Conservation (phyloP, 306 rosid genomes). For the Corylus avellana region DNA sequence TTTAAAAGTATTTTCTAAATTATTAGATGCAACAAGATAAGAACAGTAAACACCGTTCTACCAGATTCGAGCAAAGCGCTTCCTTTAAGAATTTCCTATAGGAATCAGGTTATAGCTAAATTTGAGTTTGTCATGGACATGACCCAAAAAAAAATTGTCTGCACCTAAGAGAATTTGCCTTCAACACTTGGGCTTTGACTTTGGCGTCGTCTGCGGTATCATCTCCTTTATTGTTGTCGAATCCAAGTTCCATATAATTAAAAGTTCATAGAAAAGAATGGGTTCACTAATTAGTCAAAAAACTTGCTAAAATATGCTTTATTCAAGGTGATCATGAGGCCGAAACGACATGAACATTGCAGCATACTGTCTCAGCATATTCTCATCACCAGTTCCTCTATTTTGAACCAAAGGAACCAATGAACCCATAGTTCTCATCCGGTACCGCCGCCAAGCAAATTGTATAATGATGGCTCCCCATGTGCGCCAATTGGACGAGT, state of each 20-base stretch:
- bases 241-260: not conserved
- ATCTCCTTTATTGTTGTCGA: too few species aligned
- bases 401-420: not conserved
- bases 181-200: too few species aligned
- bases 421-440: not conserved
- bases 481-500: conserved; percentile 45
- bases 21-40: too few species aligned
- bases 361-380: conserved; percentile 22
- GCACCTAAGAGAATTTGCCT: too few species aligned
- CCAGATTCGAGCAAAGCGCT: too few species aligned
- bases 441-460: conserved; percentile 38
- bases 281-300: not conserved
- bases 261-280: not conserved
- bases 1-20: too few species aligned
- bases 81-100: too few species aligned
- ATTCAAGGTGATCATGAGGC: conserved; percentile 47
- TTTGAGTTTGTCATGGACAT: too few species aligned
- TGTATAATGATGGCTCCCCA: conserved; percentile 46
- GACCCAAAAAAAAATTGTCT: too few species aligned
- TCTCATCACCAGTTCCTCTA: conserved; percentile 7
- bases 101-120: too few species aligned
- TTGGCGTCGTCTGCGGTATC: too few species aligned
- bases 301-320: not conserved
- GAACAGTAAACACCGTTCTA: too few species aligned
- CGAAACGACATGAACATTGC: conserved; percentile 26